Percentiles rank a stretch among this genome's conserved stretches.
Conservation (phyloP, 208 protist species). For the Porcisia hertigi region DNA sequence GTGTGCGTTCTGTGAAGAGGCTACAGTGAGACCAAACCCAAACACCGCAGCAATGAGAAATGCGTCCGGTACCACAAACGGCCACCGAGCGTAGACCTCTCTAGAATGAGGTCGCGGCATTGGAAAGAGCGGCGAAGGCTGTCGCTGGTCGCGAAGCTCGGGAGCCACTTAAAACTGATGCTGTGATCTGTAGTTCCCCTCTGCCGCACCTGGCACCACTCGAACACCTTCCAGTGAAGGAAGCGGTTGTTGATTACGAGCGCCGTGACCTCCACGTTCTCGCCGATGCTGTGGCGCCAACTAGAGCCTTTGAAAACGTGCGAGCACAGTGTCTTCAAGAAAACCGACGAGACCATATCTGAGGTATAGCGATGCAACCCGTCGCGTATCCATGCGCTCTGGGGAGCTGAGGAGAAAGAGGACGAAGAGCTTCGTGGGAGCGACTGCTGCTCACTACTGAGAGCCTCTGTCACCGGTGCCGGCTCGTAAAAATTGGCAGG, state of each 20-base stretch:
- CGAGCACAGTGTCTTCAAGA: slow-evolving; percentile 42
- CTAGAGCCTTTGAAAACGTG: slow-evolving; percentile 55
- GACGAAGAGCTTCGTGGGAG: slow-evolving; percentile 5
- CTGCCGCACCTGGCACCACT: slow-evolving; percentile 16
- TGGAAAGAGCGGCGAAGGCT: slow-evolving; percentile 53
- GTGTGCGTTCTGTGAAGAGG: slow-evolving; percentile 13
- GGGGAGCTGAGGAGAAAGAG: neutral
- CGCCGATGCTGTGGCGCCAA: slow-evolving; percentile 33
- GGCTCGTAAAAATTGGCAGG: slow-evolving; percentile 65
- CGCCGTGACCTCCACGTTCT: slow-evolving; percentile 35
- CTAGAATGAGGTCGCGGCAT: slow-evolving; percentile 55
- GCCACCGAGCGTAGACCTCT: slow-evolving; percentile 39
- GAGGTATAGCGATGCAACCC: neutral
- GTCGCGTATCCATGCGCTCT: slow-evolving; percentile 6
- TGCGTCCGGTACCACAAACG: slow-evolving; percentile 68
- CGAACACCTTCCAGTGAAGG: slow-evolving; percentile 55
- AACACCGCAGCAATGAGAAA: slow-evolving; percentile 51
- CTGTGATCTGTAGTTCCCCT: slow-evolving; percentile 32
- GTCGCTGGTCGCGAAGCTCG: slow-evolving; percentile 26
- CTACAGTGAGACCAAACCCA: slow-evolving; percentile 34
- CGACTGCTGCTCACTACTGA: neutral
- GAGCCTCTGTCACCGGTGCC: neutral
- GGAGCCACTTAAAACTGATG: slow-evolving; percentile 36
- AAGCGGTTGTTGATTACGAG: slow-evolving; percentile 72
- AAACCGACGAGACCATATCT: slow-evolving; percentile 34